Evolutionary conservation across 1,284 basidiomycete species (phyloP), one percentile per base, ranked within the genome.

Genomic region (Sporisorium scitamineum): DNA sequence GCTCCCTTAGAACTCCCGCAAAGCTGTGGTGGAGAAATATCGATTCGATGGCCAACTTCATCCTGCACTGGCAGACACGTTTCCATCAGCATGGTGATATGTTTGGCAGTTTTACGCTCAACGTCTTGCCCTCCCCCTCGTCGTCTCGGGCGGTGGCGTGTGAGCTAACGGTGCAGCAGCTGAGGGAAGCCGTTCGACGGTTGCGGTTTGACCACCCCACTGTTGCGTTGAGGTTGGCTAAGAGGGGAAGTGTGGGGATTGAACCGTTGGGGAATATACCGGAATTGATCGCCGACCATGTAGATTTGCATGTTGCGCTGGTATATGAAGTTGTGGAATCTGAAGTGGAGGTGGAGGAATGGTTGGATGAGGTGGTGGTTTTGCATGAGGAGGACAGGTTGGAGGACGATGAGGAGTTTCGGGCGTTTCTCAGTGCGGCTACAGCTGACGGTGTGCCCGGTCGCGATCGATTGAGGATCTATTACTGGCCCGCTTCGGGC

Each of bases 21-120:
- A 31, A 37, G 10, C 16, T 63, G 22, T 75, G 72, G 72, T 75
- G 60, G 59, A 20, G 72, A 10, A 75, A 37, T 14, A 53, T 75
- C n/a, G 72, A 75, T 37, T 39, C 62, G 6, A 75, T 75, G 72
- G 67, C 72, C 9, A 75, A 75, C 50, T 75, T 75, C 16, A 66
- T 75, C 60, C 39, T 70, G 5, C 72, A 75, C 34, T 75, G 72
- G 72, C 62, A 70, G 37, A 56, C 31, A 0, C 64, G 73, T 3
- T 76, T 76, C 22, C 52, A 71, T 39, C 24, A 60, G n/a, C 73
- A 76, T 32, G 73, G 73, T 9, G 73, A 76, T 42, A 68, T 76
- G 73, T 76, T 71, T 51, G 60, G 24, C 11, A 34, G 61, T 10
- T 67, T 59, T 32, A 58, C 51, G 2, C 57, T 75, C 5, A 8